Evolutionary conservation across 1,284 basidiomycete species (phyloP).

Genomic region (Ustilago sp.): DNA sequence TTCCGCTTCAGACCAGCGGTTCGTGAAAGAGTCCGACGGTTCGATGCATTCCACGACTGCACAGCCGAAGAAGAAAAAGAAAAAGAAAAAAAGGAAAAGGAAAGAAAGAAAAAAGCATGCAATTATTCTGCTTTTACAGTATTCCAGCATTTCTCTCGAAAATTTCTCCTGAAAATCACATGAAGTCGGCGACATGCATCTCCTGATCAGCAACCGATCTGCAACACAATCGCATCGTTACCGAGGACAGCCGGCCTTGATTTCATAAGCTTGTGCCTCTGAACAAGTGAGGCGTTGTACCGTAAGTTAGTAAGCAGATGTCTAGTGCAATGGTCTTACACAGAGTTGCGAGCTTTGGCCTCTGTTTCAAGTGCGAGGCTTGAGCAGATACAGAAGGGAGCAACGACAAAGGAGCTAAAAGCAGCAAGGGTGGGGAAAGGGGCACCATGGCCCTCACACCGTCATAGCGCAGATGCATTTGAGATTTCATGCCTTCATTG

Average conservation of each 20-base stretch:
- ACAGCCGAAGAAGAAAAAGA: neutral
- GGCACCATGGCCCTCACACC: neutral
- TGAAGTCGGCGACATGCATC: neutral
- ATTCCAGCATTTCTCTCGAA: neutral
- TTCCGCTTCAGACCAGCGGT: conserved; percentile 1
- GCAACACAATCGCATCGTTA: neutral
- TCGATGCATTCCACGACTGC: conserved; percentile 1
- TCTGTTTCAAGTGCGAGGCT: neutral
- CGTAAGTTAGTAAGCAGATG: neutral
- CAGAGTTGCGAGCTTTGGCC: neutral
- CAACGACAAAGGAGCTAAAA: neutral
- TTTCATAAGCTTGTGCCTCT: too few species aligned
- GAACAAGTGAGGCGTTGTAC: too few species aligned
- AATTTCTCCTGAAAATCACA: neutral
- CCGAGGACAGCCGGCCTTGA: too few species aligned
- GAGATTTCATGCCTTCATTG: neutral
- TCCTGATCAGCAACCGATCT: conserved; percentile 3
- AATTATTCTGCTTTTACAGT: neutral
- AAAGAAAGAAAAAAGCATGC: neutral
- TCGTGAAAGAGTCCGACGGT: conserved; percentile 1
- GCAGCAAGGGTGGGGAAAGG: neutral
- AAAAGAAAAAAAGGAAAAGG: too few species aligned
- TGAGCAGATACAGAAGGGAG: neutral
- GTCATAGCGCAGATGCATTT: too few species aligned
- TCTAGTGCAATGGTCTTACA: neutral